Percentiles rank a stretch among this genome's conserved stretches.
Evolutionary conservation across 352 stramenopile species (phyloP).

Genomic region (Phytophthora vignae): DNA sequence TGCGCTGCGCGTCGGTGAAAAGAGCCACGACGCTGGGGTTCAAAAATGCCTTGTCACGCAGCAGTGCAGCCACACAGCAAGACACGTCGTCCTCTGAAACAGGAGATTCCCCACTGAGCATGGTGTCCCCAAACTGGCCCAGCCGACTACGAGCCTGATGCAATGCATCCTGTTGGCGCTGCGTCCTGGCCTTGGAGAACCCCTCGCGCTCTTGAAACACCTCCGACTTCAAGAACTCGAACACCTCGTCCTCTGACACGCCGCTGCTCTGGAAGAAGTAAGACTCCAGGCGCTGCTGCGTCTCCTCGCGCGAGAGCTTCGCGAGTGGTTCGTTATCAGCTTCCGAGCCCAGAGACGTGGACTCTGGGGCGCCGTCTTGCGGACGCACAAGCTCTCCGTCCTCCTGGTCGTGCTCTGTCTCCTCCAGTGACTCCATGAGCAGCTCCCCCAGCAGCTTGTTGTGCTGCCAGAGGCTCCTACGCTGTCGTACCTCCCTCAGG

Average conservation of each 20-base stretch:
- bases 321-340: conserved; percentile 26
- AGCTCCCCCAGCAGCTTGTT: conserved; percentile 61
- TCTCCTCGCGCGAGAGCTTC: conserved; percentile 47
- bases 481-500: conserved; percentile 43
- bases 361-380: conserved; percentile 16
- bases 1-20: conserved; percentile 43
- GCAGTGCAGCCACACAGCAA: conserved; percentile 35
- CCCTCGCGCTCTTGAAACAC: conserved; percentile 42
- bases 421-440: conserved; percentile 47
- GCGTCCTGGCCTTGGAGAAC: conserved; percentile 35
- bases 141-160: conserved; percentile 22
- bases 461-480: conserved; percentile 58
- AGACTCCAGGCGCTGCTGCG: conserved; percentile 45
- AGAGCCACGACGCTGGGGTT: conserved; percentile 46
- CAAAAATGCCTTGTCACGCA: conserved; percentile 42
- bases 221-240: conserved; percentile 40
- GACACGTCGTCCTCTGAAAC: conserved; percentile 40
- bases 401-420: conserved; percentile 37
- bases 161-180: conserved; percentile 35
- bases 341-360: conserved; percentile 13
- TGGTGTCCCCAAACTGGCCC: conserved; percentile 32
- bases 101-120: conserved; percentile 19
- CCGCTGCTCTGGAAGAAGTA: conserved; percentile 50
- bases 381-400: conserved; percentile 20
- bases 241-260: conserved; percentile 44